Base-by-base conservation (phyloP, 805 yeast species). In the Saturnispora saitoi region DNA sequence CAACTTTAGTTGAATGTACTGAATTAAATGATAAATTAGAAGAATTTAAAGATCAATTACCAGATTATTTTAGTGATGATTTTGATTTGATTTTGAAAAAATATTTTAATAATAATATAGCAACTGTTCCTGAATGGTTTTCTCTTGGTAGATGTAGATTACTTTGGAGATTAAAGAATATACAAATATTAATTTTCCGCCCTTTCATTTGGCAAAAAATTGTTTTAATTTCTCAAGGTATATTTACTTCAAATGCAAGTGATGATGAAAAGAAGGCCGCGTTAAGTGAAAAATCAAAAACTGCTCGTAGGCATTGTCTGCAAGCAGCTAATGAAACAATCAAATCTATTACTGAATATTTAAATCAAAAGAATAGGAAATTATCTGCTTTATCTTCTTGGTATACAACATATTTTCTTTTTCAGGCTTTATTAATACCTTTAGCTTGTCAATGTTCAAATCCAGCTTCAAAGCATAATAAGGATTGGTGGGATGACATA, bases 391-490 rank as follows among this genome's bases (percentile, higher is more conserved):
- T 78, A 29, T 69, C 77, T 12, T 72, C 77, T 26, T 81, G 86
- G 86, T 77, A 80, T 61, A 76, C 83, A 4, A 75, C 80, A 0
- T 81, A 77, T 57, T 81, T 77, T 59, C 54, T 79, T 12, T 79
- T 80, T 63, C 85, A 81, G 59, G 84, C 86, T 1, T 73, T 76
- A 4, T 62, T 81, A 48, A 76, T 81, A 43, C 80, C 82, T 8
- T 70, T 79, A 46, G 73, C 76, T 9, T 76, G 79, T 54, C 58
- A 74, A 15, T 72, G 78, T 51, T 70, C 79, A 9, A 80, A 77
- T 48, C 74, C 78, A 5, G 56, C 57, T 4, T 71, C 78, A 12
- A 68, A 71, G 44, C 70, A 72, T 54, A 67, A 76, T 2, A 47
- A 45, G 3, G 61, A 60, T 12, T 77, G 81, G 81, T 53, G 64